These are phyloP conservation scores for Fusarium nanum DNA, from an alignment of 2,329 filamentous ascomycete genomes.

Conservation along the genomic window DNA sequence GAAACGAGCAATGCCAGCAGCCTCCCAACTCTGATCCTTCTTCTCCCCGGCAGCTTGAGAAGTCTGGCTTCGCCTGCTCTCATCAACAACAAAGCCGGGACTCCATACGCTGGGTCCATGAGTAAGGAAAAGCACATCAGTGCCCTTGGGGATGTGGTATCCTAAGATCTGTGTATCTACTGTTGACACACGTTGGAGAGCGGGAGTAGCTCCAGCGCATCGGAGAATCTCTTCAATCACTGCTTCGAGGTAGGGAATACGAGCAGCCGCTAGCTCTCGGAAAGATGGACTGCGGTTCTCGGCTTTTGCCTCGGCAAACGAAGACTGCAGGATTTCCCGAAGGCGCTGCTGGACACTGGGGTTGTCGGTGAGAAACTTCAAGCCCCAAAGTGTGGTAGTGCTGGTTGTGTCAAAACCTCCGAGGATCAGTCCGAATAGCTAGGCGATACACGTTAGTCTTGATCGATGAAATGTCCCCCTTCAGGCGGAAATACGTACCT, in stretches of 20 bases:
- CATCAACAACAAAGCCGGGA: neutral
- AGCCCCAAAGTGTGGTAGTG: neutral
- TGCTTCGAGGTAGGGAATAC: neutral
- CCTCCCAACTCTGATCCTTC: neutral
- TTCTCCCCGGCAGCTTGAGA: neutral
- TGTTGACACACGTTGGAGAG: neutral
- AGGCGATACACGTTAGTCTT: neutral
- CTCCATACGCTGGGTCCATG: neutral
- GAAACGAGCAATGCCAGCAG: neutral
- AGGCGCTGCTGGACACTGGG: neutral
- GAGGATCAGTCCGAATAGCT: neutral
- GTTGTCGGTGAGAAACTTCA: neutral
- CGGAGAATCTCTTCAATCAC: neutral
- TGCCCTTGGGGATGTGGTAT: neutral
- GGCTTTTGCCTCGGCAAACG: neutral
- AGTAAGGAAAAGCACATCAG: neutral
- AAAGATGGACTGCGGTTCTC: neutral
- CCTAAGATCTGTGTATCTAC: neutral
- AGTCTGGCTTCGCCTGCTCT: neutral
- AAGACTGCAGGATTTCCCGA: neutral
- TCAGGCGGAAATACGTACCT: neutral
- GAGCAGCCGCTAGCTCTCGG: neutral
- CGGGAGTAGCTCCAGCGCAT: neutral
- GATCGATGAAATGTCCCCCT: rapidly evolving
- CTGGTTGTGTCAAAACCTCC: neutral